A percentile compares a stretch with the other conserved stretches of the same genome.
These are phyloP conservation scores for Gnaphalium uliginosum DNA, from an alignment of 129 eudicot species.

Conservation along the genomic window DNA sequence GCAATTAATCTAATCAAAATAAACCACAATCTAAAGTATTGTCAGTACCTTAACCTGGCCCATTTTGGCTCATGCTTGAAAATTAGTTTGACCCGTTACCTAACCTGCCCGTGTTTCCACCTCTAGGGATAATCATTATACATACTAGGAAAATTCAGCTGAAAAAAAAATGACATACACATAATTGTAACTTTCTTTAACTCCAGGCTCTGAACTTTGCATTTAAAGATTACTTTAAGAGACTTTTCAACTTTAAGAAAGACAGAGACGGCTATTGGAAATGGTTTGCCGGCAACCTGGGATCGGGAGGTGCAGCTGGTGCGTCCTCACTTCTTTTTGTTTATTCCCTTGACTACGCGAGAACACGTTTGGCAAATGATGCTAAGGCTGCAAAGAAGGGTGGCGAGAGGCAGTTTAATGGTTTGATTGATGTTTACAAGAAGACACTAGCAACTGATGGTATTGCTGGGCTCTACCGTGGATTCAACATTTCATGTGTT, in stretches of 20 bases:
- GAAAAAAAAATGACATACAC: neutral
- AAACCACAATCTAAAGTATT: neutral
- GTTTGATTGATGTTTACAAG: constrained; percentile 53
- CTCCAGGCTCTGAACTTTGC: constrained; percentile 5
- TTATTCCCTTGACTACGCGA: neutral
- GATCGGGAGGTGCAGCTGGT: constrained; percentile 3
- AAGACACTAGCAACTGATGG: constrained; percentile 57
- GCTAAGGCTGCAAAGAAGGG: constrained; percentile 33
- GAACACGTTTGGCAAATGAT: constrained; percentile 1
- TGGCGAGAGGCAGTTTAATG: constrained; percentile 50
- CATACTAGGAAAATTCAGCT: neutral
- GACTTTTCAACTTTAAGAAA: constrained; percentile 43
- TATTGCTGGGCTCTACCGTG: constrained; percentile 61
- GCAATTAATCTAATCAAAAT: neutral
- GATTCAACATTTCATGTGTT: constrained; percentile 56
- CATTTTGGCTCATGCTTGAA: no score
- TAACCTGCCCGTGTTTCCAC: no score
- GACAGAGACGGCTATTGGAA: constrained; percentile 57
- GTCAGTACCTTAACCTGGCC: no score
- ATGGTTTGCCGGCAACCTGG: constrained; percentile 42
- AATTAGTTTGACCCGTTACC: no score
- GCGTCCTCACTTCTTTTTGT: neutral
- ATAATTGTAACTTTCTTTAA: neutral
- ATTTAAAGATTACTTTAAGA: constrained; percentile 32
- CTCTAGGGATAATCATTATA: no score